Base-by-base conservation (phyloP, 2,329 filamentous ascomycete genomes). In the Claviceps quebecensis region DNA sequence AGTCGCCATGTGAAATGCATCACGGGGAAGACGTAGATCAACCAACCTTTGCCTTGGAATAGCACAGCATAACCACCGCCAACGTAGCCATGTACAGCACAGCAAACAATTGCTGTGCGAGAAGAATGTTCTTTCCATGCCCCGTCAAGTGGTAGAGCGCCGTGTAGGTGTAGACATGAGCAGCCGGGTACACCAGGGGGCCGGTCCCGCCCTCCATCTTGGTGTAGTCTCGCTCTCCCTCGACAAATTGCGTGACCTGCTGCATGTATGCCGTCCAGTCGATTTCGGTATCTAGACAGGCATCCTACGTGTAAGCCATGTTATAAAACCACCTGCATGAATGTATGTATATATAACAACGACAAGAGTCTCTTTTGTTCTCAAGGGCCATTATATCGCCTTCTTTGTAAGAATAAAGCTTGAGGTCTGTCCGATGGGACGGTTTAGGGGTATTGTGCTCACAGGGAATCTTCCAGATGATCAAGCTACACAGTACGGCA, bases 231-330 rank as follows among this genome's bases (percentile, higher is more conserved):
- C 86, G 81, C 72, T 97, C 90, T 61, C 93, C 93, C 17, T 79
- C 75, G 45, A 90, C 71, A 62, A 85, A 93, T 59, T 90, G 82
- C 41, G 77, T 70, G 45, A 97, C 76, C 63, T 98, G 93, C 65
- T 96, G 78, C 90, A 98, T 97, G 68, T 98, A 98, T 0, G 93
- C 88, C 53, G 77, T 78, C 91, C 91, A 98, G 69, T 98, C 93
- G 62, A 98, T 98, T 68, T 98, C 93, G 44, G 93, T 98, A 65
- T 98, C 93, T 76, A 48, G 45, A 13, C 40, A 13, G 40, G 40
- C 9, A n/a, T 45, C 23, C 14, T 41, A 34, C 13, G 8, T 19
- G 47, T 48, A n/a, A 48, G 47, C 29, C 37, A 43, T 43, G 40
- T 23, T 13, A 22, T 19, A 4, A 34, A 34, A 34, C 29, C 9